Percentiles rank a stretch among this genome's conserved stretches.
Conservation (phyloP, 306 rosid genomes). For the Trifolium dubium region DNA sequence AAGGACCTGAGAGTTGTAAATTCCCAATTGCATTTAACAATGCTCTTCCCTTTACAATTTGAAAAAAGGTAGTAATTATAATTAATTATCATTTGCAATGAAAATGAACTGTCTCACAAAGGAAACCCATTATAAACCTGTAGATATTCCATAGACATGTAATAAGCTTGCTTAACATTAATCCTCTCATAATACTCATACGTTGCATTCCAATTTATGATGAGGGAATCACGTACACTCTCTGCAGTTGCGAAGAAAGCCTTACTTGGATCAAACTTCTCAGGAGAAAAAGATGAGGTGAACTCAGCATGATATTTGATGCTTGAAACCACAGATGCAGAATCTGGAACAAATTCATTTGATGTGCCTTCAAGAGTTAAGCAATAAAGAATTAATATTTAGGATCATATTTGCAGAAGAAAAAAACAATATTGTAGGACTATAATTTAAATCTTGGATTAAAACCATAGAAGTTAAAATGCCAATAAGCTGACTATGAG, state of each 20-base stretch:
- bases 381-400: constrained; percentile 17
- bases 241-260: constrained; percentile 86
- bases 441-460: background rate
- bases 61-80: constrained; percentile 7
- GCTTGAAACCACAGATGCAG: constrained; percentile 74
- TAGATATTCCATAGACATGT: constrained; percentile 94
- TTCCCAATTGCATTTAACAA: constrained; percentile 91
- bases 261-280: constrained; percentile 70
- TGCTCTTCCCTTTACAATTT: constrained; percentile 79
- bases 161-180: constrained; percentile 89
- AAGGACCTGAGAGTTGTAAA: constrained; percentile 84
- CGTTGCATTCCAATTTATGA: constrained; percentile 88
- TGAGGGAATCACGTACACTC: constrained; percentile 83
- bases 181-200: constrained; percentile 60
- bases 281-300: constrained; percentile 79
- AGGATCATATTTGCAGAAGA: constrained; percentile 4
- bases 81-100: constrained; percentile 19
- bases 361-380: constrained; percentile 40
- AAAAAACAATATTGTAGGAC: background rate
- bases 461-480: no score
- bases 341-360: constrained; percentile 60
- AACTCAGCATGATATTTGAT: constrained; percentile 94
- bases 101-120: constrained; percentile 27
- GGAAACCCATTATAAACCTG: constrained; percentile 67
- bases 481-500: background rate